Conservation (phyloP, 441 rosid genomes). For the Gossypium trilobum region DNA sequence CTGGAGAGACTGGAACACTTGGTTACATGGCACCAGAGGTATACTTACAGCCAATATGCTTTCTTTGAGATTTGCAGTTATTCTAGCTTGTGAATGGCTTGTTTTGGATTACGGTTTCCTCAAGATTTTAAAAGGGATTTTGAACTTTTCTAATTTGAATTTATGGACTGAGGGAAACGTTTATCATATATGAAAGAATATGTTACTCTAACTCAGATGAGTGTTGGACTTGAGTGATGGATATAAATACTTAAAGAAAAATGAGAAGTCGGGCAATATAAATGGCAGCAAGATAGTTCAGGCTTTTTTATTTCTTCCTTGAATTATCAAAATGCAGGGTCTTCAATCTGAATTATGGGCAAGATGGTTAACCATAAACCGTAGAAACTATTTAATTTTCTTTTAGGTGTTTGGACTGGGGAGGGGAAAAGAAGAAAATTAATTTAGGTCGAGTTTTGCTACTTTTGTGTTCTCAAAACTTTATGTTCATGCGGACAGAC, state of each 20-base stretch:
- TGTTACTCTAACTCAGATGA: background rate
- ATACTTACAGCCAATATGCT: conserved; percentile 10
- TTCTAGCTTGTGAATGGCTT: background rate
- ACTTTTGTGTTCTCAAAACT: background rate
- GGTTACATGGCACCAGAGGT: conserved; percentile 87
- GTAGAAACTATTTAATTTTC: background rate
- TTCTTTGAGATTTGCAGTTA: background rate
- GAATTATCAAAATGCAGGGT: background rate
- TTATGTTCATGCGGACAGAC: background rate
- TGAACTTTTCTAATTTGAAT: conserved; percentile 5
- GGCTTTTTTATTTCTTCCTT: background rate
- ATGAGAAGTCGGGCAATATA: background rate
- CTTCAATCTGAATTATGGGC: background rate
- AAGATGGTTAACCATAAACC: background rate
- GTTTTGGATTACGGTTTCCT: background rate
- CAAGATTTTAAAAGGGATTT: background rate
- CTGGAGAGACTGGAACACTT: conserved; percentile 74
- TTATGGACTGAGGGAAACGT: background rate
- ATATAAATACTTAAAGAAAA: background rate
- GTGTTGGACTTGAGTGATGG: background rate
- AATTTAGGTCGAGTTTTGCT: background rate
- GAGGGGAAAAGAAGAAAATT: background rate
- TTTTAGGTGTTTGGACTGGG: no score
- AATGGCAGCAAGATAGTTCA: background rate
- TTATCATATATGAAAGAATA: background rate